A percentile compares a stretch with the other conserved stretches of the same genome.
phyloP scores from a whole-genome alignment of 1,284 basidiomycete genomes.

The Tremellales sp. region DNA sequence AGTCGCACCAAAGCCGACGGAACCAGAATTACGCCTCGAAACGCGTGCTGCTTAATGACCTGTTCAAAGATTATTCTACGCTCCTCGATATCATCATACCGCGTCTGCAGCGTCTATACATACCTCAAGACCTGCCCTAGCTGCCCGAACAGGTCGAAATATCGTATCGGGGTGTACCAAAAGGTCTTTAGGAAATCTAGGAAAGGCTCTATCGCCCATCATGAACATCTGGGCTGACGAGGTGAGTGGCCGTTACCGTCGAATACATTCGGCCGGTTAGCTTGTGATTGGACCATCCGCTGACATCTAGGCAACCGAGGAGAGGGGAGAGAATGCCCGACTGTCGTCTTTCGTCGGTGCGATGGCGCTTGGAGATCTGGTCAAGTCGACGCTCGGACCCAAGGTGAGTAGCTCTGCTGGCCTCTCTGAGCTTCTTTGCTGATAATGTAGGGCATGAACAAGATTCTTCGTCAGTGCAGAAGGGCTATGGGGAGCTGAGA shows the following conservation, averaged over 20 bases:
- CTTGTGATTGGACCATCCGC: too few relatives aligned
- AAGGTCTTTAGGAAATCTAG: too few relatives aligned
- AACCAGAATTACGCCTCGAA: not conserved
- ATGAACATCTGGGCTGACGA: slow-evolving; percentile 51
- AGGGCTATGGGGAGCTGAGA: slow-evolving; percentile 8
- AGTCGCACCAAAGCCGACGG: too few relatives aligned
- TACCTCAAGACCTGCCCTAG: too few relatives aligned
- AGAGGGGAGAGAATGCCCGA: slow-evolving; percentile 97
- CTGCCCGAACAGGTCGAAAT: too few relatives aligned
- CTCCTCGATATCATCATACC: not conserved
- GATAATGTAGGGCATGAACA: slow-evolving; percentile 51
- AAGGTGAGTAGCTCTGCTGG: slow-evolving; percentile 59
- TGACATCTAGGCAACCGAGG: slow-evolving; percentile 73
- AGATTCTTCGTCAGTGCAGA: slow-evolving; percentile 46
- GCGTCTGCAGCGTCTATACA: too few relatives aligned
- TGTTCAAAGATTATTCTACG: not conserved
- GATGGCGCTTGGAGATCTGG: slow-evolving; percentile 91
- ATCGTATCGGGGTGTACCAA: too few relatives aligned
- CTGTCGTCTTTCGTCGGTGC: slow-evolving; percentile 97
- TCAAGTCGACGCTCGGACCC: slow-evolving; percentile 96
- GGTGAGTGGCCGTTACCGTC: slow-evolving; percentile 26
- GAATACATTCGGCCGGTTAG: not conserved
- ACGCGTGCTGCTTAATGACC: not conserved
- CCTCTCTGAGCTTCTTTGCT: not conserved
- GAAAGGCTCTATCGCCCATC: too few relatives aligned